Conservation (phyloP, 331 rosid genomes). For the Dryas integrifolia region DNA sequence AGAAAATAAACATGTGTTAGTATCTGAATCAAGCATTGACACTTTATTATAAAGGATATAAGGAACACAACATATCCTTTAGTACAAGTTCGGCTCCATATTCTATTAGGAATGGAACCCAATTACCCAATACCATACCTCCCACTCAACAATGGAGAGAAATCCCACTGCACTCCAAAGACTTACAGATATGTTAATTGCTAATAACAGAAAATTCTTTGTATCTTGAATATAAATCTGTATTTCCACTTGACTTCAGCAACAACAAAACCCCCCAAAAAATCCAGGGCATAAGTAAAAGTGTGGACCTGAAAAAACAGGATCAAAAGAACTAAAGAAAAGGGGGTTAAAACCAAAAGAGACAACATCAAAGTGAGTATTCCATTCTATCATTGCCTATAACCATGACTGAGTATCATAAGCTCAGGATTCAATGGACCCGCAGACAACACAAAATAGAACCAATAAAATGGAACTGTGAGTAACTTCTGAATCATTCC, state of each 20-base stretch:
- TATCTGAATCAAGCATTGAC: too few relatives aligned
- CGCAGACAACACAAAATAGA: neutral
- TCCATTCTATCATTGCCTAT: conserved; percentile 16
- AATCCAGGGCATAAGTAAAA: neutral
- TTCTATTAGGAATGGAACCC: neutral
- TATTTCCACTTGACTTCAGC: conserved; percentile 23
- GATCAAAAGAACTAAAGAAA: conserved; percentile 1
- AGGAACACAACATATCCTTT: too few relatives aligned
- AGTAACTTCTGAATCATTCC: conserved; percentile 18
- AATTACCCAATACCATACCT: neutral
- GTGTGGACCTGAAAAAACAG: conserved; percentile 16
- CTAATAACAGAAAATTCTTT: neutral
- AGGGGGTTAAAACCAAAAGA: neutral
- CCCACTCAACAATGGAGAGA: too few relatives aligned
- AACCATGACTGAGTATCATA: neutral
- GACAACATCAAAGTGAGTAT: conserved; percentile 3
- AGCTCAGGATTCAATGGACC: conserved; percentile 14
- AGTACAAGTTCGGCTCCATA: neutral
- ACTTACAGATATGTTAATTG: neutral
- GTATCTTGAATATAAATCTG: conserved; percentile 22
- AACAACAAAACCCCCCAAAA: conserved; percentile 17
- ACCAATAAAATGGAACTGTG: neutral
- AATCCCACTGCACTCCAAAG: neutral
- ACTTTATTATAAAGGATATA: too few relatives aligned
- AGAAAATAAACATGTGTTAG: too few relatives aligned